phyloP scores from a whole-genome alignment of 192 early-diverging fungal species.

The Umbelopsis sp. region DNA sequence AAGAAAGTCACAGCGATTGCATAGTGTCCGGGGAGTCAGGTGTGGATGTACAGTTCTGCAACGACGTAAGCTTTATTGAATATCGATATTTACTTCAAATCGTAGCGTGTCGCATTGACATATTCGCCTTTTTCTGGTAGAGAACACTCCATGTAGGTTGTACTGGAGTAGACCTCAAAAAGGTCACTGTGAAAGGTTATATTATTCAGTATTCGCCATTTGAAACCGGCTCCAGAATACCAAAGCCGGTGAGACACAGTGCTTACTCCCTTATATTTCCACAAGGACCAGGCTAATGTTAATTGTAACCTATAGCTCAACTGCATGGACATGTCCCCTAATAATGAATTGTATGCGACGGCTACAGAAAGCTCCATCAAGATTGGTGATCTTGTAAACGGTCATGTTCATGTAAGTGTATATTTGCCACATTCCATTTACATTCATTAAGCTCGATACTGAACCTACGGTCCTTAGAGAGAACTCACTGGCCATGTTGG shows the following conservation, averaged over 20 bases:
- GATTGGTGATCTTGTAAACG: constrained; percentile 43
- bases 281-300: neutral
- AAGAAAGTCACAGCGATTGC: neutral
- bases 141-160: constrained; percentile 45
- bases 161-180: constrained; percentile 25
- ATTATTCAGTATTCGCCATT: constrained; percentile 23
- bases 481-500: constrained; percentile 64
- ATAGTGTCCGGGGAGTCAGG: constrained; percentile 45
- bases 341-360: constrained; percentile 46
- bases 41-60: constrained; percentile 35
- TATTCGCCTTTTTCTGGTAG: constrained; percentile 19
- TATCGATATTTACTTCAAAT: neutral
- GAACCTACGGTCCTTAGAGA: constrained; percentile 26
- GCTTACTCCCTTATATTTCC: too few relatives aligned
- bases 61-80: constrained; percentile 37
- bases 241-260: neutral
- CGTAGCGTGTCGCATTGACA: neutral
- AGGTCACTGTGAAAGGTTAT: constrained; percentile 43
- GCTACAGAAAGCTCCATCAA: constrained; percentile 40
- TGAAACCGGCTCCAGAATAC: constrained; percentile 13
- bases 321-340: constrained; percentile 50
- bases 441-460: neutral
- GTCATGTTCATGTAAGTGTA: constrained; percentile 39
- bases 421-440: neutral
- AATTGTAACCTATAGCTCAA: constrained; percentile 27